Evolutionary conservation across 2,329 filamentous ascomycete genomes (phyloP), one percentile per base, ranked within the genome.

Genomic region (Rhytidhysteron rufulum): DNA sequence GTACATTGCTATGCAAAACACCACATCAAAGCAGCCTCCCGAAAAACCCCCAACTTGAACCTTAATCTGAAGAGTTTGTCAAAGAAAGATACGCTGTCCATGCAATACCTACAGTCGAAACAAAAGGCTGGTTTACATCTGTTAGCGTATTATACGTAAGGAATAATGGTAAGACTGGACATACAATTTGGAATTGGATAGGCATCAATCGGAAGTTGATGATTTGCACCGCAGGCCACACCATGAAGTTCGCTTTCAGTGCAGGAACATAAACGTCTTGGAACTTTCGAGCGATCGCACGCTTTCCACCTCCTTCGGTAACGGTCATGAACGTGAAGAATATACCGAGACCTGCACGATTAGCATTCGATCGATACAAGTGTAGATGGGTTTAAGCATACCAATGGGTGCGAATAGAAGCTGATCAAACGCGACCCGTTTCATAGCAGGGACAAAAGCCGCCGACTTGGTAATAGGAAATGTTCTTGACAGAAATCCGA

Each of bases 271-370:
- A 98, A 69, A 97, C 90, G 61, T 96, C 91, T 58, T 86, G 79
- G 55, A 98, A 83, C 74, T 98, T 98, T 62, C 83, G 78, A 46
- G 76, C 70, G 36, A 98, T 77, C 6, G 87, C 90, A 44, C 86
- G 78, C 55, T 79, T 81, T 22, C 89, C 88, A 42, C 93, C 93
- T 19, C 93, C 93, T 69, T 98, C 93, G 10, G 91, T 87, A 13
- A 97, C 68, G 0, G 93, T 97, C 91, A 98, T 97, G 68, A 85
- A 91, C 1, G 87, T 89, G 66, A 97, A 98, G 74, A 98, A 98
- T 51, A 79, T 77, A 11, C 79, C 86, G 41, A 98, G 79, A 70
- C 87, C 79, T 81, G n/a, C n/a, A n/a, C n/a, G n/a, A n/a, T n/a
- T n/a, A 49, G 11, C 20, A 15, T 22, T 22, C 5, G 15, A 31